Evolutionary conservation across 768 basidiomycete genomes (phyloP).

Genomic region (Boletus eberwhitei): DNA sequence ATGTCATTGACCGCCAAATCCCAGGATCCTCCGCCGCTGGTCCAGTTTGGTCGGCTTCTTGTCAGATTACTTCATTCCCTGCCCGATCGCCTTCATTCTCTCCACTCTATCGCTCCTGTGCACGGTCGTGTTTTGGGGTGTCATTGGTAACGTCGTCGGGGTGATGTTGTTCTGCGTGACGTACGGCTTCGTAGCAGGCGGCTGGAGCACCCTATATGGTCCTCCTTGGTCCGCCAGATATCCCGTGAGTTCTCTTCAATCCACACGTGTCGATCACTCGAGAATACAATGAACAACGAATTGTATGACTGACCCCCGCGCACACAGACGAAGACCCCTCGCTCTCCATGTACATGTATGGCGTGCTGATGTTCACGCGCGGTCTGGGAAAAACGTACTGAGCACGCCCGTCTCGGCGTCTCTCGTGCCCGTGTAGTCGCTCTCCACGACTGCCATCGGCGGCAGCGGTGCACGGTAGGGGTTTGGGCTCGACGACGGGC

Average conservation of each 20-base stretch:
- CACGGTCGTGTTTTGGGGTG: neutral
- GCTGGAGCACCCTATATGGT: slow-evolving; percentile 1
- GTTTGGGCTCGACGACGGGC: neutral
- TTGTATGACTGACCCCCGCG: no score
- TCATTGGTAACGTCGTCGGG: neutral
- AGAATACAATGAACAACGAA: no score
- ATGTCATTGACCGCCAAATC: neutral
- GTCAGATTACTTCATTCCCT: neutral
- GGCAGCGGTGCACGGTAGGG: no score
- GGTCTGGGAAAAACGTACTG: neutral
- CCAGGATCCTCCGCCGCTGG: neutral
- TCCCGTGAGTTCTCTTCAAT: neutral
- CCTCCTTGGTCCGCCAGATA: neutral
- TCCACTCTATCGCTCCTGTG: neutral
- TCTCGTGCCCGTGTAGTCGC: neutral
- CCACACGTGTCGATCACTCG: neutral
- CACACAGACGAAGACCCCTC: neutral
- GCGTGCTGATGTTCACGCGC: neutral
- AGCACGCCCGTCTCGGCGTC: neutral
- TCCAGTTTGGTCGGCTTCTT: neutral
- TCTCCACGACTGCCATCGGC: no score
- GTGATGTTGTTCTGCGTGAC: neutral
- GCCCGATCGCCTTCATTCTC: slow-evolving; percentile 1
- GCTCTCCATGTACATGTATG: neutral
- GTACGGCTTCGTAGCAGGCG: neutral